phyloP scores from a whole-genome alignment of 2,329 filamentous ascomycete species.

The Parasarocladium wereldwijsianum region DNA sequence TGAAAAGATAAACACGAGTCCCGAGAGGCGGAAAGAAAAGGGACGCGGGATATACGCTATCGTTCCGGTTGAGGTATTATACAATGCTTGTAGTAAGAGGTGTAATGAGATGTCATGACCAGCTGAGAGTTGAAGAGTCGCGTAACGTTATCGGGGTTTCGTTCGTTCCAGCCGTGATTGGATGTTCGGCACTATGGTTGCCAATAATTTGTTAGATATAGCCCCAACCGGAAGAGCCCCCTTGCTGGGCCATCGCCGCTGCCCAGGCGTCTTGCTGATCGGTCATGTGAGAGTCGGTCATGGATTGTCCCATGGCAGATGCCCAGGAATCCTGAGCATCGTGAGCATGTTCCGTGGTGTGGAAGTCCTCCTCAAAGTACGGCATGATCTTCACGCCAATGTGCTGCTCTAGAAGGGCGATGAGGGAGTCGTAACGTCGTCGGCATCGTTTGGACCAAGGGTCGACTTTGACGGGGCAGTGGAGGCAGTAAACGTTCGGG shows the following conservation, averaged over 20 bases:
- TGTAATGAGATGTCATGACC: background rate
- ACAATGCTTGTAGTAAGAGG: background rate
- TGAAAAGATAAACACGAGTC: conserved; percentile 1
- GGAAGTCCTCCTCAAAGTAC: conserved; percentile 30
- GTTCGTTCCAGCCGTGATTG: background rate
- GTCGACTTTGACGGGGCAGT: conserved; percentile 27
- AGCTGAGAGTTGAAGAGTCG: no score
- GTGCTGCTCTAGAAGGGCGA: conserved; percentile 22
- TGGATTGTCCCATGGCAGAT: conserved; percentile 8
- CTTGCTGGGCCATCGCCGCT: conserved; percentile 16
- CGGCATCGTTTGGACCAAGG: conserved; percentile 28
- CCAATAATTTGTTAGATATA: conserved; percentile 13
- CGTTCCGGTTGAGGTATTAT: no score
- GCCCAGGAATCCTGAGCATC: conserved; percentile 22
- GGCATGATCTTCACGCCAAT: conserved; percentile 21
- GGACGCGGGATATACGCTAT: no score
- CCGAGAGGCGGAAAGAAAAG: conserved; percentile 1
- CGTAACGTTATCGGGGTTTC: no score
- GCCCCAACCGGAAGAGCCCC: conserved; percentile 15
- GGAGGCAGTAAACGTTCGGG: conserved; percentile 25
- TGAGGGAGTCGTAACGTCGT: conserved; percentile 23
- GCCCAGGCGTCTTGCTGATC: conserved; percentile 19
- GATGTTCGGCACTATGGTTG: background rate
- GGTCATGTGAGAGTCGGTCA: background rate
- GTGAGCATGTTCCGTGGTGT: conserved; percentile 21